Percentiles rank a stretch among this genome's conserved stretches.
Conservation (phyloP, 2,329 filamentous ascomycete genomes). For the Elsinoe perseae region DNA sequence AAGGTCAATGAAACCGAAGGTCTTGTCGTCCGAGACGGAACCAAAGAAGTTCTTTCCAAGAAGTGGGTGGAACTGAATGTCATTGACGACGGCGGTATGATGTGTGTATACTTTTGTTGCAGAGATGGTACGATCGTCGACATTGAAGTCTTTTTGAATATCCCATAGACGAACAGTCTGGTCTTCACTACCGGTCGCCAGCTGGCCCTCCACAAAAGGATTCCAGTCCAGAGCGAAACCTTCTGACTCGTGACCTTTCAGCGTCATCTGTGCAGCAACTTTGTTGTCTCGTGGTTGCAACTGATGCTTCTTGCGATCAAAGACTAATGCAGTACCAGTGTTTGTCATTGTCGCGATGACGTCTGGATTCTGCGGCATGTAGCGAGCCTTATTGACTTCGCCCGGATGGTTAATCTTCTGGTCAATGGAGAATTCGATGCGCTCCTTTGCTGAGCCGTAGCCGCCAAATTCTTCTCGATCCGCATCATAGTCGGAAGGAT, state of each 20-base stretch:
- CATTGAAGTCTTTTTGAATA: slow-evolving; percentile 60
- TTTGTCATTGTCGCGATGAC: slow-evolving; percentile 89
- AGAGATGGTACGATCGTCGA: slow-evolving; percentile 60
- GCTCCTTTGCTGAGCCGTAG: slow-evolving; percentile 69
- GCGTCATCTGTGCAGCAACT: slow-evolving; percentile 73
- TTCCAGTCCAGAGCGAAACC: slow-evolving; percentile 93
- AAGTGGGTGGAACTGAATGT: slow-evolving; percentile 89
- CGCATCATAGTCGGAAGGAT: slow-evolving; percentile 81
- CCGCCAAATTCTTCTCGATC: slow-evolving; percentile 89
- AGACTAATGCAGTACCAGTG: slow-evolving; percentile 82
- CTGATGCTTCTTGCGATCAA: slow-evolving; percentile 91
- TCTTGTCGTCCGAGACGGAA: slow-evolving; percentile 90
- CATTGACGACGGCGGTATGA: slow-evolving; percentile 87
- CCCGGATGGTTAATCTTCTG: slow-evolving; percentile 95
- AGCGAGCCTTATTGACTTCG: slow-evolving; percentile 97
- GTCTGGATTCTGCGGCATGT: slow-evolving; percentile 95
- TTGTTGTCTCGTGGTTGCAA: slow-evolving; percentile 56
- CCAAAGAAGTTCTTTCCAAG: slow-evolving; percentile 73
- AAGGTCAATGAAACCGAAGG: slow-evolving; percentile 85
- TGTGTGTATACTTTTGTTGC: slow-evolving; percentile 73
- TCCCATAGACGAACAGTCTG: slow-evolving; percentile 91
- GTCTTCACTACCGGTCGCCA: slow-evolving; percentile 89
- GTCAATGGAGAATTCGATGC: slow-evolving; percentile 81
- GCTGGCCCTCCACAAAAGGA: slow-evolving; percentile 68
- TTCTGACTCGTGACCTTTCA: slow-evolving; percentile 77